Base-by-base conservation (phyloP, 1,139 yeast genomes). In the Hemisphaericaspora xylanilytica region DNA sequence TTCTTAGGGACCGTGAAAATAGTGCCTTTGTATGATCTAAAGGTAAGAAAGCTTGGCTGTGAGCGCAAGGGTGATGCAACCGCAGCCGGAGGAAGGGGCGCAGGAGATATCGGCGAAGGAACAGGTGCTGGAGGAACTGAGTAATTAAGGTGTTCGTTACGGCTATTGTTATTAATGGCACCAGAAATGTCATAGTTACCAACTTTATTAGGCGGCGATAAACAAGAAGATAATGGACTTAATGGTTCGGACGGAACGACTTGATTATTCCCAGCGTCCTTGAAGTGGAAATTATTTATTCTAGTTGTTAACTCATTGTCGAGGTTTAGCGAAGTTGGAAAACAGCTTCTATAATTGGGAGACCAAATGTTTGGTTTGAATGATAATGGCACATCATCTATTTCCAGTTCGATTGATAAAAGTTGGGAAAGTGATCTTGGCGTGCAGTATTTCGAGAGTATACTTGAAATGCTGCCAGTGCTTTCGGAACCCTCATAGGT, bases 341-440 rank as follows among this genome's bases (percentile, higher is more conserved):
- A 14, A 4, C 20, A 16, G 14, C 11, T 33, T 20, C 11, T 47
- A 39, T 41, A 52, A 21, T 40, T 33, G 7, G 47, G 32, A 3
- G 60, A 49, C 67, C 67, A 62, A 17, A 62, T 61, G 36, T 50
- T 59, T 2, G 47, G 39, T 35, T 39, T 46, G 20, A 40, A 43
- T 7, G 35, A 36, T 32, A 46, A 39, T 7, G 48, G 54, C 9
- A 44, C 24, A 28, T 44, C 40, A 21, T 44, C 49, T 33, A 44
- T 43, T 29, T 42, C 50, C 12, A 44, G 41, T 32, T 43, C 55
- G 29, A 57, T 50, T 1, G 55, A 44, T 32, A 51, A 55, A n/a
- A 60, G 45, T 4, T 49, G 45, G 3, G 49, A 45, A 9, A 57
- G 42, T 1, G 66, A 49, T 26, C 57, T 45, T 18, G 59, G 57